Evolutionary conservation across 495 filamentous ascomycete species (phyloP), one percentile per base, ranked within the genome.

Genomic region (Tuber melanosporum): DNA sequence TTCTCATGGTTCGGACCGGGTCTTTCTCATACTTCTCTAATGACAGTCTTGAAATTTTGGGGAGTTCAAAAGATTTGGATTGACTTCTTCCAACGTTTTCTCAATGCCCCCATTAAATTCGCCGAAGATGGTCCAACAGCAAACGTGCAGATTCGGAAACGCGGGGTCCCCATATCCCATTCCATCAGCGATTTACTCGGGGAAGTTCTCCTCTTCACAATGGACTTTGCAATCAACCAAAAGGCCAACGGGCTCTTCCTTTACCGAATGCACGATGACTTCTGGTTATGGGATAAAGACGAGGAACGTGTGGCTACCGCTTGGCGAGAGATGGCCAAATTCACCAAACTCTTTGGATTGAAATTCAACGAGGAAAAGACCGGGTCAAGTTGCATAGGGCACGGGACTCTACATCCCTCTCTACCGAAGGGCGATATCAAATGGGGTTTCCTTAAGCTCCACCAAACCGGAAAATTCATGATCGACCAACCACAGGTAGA

Each of bases 191-290:
- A 88, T 69, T 82, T 89, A 57, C 87, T 91, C 70, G 89, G 89
- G 7, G 91, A 92, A 76, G 85, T 86, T 0, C 83, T 91, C 17
- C 83, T 92, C 0, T 92, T 92, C 82, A 89, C 88, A 77, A 86
- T 92, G 82, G 91, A 92, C 77, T 91, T 88, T 75, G 85, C 89
- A 1, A 86, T 92, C 66, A 92, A 92, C 74, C 88, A 91, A 74
- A 81, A 81, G 14, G 87, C 90, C 0, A 81, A 88, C 9, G 84
- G 88, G 6, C 83, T 85, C 9, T 85, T 87, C 46, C 83, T 92
- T 20, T 91, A 90, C 77, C 89, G 91, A 9, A 85, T 91, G 47
- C 87, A 91, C 75, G 90, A 92, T 78, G 90, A 92, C 79, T 88
- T 92, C 76, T 92, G 91, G 91, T 88, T 92, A 77, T 92, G 90